phyloP scores from a whole-genome alignment of 352 stramenopile genomes.

The Globisporangium sylvaticum region DNA sequence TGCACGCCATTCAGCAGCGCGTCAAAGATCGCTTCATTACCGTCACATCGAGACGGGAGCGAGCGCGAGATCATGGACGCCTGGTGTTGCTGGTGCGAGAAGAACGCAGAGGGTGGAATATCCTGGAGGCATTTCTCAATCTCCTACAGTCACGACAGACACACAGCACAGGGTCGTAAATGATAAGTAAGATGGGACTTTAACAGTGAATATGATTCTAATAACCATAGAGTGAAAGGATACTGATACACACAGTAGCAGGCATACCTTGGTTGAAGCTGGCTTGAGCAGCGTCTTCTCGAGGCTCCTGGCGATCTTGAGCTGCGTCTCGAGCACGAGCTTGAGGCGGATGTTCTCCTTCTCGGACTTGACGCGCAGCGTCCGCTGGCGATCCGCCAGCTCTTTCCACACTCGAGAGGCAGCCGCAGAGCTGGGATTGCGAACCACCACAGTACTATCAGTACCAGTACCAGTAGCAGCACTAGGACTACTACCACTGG shows the following conservation, averaged over 20 bases:
- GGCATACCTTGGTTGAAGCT: not conserved
- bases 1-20: constrained; percentile 20
- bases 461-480: too few species aligned
- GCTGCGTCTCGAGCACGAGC: constrained; percentile 40
- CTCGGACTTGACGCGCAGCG: constrained; percentile 18
- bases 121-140: not conserved
- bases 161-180: not conserved
- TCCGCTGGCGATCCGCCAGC: constrained; percentile 1
- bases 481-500: not conserved
- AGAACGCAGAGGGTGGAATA: not conserved
- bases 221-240: too few species aligned
- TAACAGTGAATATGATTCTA: too few species aligned
- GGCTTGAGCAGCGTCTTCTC: constrained; percentile 26
- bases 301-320: constrained; percentile 44
- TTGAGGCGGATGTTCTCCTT: constrained; percentile 51
- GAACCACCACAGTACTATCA: too few species aligned
- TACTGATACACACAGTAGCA: too few species aligned
- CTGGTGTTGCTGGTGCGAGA: not conserved
- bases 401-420: constrained; percentile 9
- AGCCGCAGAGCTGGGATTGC: not conserved
- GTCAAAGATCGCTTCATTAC: constrained; percentile 14
- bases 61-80: too few species aligned
- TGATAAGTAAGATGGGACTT: too few species aligned
- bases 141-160: not conserved
- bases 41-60: not conserved